Base-by-base conservation (phyloP, 1,284 basidiomycete species). In the Anthracocystis setariae region DNA sequence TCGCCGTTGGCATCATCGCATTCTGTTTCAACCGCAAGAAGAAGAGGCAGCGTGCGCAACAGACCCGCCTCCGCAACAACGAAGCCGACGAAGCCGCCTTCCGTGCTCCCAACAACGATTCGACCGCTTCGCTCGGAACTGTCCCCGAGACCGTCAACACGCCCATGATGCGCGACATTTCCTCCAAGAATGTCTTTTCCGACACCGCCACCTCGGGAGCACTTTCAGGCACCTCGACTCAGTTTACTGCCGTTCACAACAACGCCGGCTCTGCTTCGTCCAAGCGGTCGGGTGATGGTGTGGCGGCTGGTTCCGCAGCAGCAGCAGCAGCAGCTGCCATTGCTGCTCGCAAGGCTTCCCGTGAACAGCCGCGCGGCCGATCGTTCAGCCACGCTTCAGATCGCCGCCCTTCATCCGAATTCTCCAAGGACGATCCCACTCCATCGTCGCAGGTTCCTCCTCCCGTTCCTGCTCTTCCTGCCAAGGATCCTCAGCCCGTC, bases 91-190 rank as follows among this genome's bases (percentile, higher is more conserved):
- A 72, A 25, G 62, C 69, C 17, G 69, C 64, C 20, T 72, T 63
- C 59, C 63, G 69, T 18, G 69, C 58, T 40, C 64, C 69, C 44
- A 72, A 72, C 61, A 73, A 73, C 48, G 65, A 73, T 37, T 73
- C 70, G 17, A 68, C 65, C 51, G 39, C 65, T 18, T 73, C 70
- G 35, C 58, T 73, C 29, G 65, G 65, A 21, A 69, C 70, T 12
- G 65, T 65, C 15, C 70, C 70, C 46, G 70, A 73, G 27, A 62
- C 39, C 13, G 59, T 45, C 52, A 49, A 72, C 50, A 72, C 69
- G 5, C 69, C 69, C 45, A 72, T 72, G 69, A 72, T 72, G 69
- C 69, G 69, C 46, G 69, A 72, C 20, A 45, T 72, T 40, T 59
- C 59, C 13, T 63, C 69, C 46, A 67, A 67, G 43, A 72, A 72